Conservation (phyloP, 2,329 filamentous ascomycete species). For the Colletotrichum salicis region DNA sequence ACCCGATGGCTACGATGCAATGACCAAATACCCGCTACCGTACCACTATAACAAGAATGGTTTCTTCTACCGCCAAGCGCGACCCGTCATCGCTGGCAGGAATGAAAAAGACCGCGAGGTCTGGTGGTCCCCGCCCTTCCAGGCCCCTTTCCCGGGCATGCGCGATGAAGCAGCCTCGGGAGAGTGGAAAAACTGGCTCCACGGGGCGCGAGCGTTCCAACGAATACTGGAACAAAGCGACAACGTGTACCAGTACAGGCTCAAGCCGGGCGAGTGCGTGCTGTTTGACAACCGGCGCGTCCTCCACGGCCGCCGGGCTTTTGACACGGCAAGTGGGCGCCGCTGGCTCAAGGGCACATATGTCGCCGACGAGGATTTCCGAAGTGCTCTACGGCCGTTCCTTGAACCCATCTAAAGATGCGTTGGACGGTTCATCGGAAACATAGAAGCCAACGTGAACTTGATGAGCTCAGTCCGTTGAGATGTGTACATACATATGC, state of each 20-base stretch:
- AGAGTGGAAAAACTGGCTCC: constrained; percentile 53
- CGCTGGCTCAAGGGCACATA: constrained; percentile 91
- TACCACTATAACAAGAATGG: constrained; percentile 78
- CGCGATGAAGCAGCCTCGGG: not conserved
- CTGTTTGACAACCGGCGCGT: constrained; percentile 91
- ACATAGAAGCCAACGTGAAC: not conserved
- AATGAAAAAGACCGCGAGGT: constrained; percentile 42
- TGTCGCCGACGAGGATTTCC: constrained; percentile 66
- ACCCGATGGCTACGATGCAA: constrained; percentile 43
- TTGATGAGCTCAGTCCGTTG: not conserved
- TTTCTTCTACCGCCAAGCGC: constrained; percentile 68
- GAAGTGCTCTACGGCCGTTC: constrained; percentile 41
- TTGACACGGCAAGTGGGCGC: constrained; percentile 73
- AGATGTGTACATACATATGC: not conserved
- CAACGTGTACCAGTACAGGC: constrained; percentile 75
- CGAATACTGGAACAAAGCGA: constrained; percentile 64
- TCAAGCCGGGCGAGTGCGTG: constrained; percentile 86
- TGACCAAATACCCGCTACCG: constrained; percentile 59
- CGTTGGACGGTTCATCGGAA: not conserved
- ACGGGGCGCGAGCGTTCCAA: constrained; percentile 66
- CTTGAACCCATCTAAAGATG: not conserved
- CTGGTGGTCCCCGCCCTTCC: constrained; percentile 84
- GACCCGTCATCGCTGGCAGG: constrained; percentile 57
- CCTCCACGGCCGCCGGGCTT: constrained; percentile 83
- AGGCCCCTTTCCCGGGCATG: constrained; percentile 61